Evolutionary conservation across 176 grass and related monocot species (phyloP).

Genomic region (Puccinellia tenuiflora): DNA sequence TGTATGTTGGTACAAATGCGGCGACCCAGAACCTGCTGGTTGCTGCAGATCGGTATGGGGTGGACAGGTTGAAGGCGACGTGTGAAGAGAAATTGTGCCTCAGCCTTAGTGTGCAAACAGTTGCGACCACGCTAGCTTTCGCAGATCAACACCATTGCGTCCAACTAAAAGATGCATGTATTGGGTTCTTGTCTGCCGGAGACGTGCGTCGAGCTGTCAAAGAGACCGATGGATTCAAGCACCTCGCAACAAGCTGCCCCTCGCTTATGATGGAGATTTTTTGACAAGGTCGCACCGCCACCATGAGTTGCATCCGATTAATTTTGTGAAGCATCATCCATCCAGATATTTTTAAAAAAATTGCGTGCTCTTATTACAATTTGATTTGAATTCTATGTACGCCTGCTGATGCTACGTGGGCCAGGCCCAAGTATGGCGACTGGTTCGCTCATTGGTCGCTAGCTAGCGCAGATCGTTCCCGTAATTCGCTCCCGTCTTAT

Average conservation of each 20-base stretch:
- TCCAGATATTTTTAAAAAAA: too few relatives aligned
- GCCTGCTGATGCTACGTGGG: too few relatives aligned
- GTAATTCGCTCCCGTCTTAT: too few relatives aligned
- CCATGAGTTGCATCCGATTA: not conserved
- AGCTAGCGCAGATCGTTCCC: too few relatives aligned
- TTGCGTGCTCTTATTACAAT: too few relatives aligned
- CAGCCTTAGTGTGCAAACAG: conserved; percentile 10
- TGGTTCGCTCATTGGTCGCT: too few relatives aligned
- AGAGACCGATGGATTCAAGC: conserved; percentile 19
- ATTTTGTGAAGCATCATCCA: not conserved
- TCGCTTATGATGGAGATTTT: conserved; percentile 6
- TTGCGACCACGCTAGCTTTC: conserved; percentile 13
- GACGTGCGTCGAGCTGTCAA: conserved; percentile 13
- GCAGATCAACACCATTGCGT: conserved; percentile 27
- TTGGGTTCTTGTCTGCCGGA: conserved; percentile 4
- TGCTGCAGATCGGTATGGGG: conserved; percentile 29
- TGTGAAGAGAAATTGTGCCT: conserved; percentile 26
- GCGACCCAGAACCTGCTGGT: conserved; percentile 25
- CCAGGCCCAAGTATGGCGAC: too few relatives aligned
- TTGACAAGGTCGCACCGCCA: not conserved
- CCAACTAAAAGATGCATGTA: not conserved
- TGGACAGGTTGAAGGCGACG: conserved; percentile 27
- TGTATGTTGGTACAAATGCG: not conserved
- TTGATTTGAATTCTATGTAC: too few relatives aligned
- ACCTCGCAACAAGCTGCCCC: conserved; percentile 12